Base-by-base conservation (phyloP, 1,139 yeast species). In the Maudiozyma humilis region DNA sequence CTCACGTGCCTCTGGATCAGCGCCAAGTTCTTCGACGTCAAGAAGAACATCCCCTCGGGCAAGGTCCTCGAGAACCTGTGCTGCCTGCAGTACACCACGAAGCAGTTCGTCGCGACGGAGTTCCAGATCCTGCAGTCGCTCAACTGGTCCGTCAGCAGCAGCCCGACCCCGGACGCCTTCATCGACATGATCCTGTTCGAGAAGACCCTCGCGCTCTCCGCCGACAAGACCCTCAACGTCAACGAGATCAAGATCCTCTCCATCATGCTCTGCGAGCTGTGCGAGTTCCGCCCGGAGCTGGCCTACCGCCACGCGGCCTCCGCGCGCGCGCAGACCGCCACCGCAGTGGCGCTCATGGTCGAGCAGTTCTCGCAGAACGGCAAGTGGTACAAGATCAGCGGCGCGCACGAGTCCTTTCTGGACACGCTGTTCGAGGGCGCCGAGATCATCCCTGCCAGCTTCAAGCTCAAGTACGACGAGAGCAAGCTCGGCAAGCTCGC, bases 1-100 rank as follows among this genome's bases (percentile, higher is more conserved):
- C 69, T 82, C 47, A 77, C 87, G 25, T 73, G 84, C 50, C 66
- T 83, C 39, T 83, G 91, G 93, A 74, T 81, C 41, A 75, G 84
- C 38, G 76, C 87, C 51, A 83, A 83, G 64, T 79, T 75, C 59
- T 70, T 76, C 62, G 91, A 82, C 59, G 70, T 78, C 46, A 83
- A 83, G 64, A 75, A 75, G 53, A 77, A 77, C 57, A 75, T 80
- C 40, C 86, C 87, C 30, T 67, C 76, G 17, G 66, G 79, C 53
- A 71, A 71, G 51, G 72, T 79, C 37, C 45, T 66, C 12, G 60
- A 61, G 39, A 65, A 60, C 32, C 54, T 66, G 63, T 81, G 87
- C 56, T 82, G 84, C 61, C 74, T 74, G 51, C 73, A 79, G 53
- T 78, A 78, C 62, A 70, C 76, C 36, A 76, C 76, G 50, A 69